These are phyloP conservation scores for Carpinus fangiana DNA, from an alignment of 306 rosid genomes.

Conservation along the genomic window DNA sequence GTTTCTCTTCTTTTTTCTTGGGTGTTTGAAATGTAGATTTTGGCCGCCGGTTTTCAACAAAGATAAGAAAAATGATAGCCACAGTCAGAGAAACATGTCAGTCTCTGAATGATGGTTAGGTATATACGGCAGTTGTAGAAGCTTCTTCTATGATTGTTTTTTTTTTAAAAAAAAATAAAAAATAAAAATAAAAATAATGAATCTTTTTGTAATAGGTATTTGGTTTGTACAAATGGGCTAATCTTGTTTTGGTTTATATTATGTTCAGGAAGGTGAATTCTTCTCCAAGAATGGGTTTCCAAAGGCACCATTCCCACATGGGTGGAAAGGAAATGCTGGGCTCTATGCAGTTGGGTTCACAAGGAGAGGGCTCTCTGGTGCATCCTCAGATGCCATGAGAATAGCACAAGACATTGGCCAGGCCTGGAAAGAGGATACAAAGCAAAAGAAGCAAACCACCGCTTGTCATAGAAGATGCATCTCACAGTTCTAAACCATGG, in stretches of 20 bases:
- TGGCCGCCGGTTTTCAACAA: background rate
- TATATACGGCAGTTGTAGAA: background rate
- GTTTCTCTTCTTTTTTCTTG: background rate
- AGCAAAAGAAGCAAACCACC: conserved; percentile 49
- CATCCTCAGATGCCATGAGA: conserved; percentile 73
- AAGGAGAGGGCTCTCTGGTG: conserved; percentile 88
- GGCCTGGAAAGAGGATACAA: conserved; percentile 74
- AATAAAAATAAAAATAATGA: no score
- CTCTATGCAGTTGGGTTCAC: conserved; percentile 95
- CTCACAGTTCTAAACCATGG: conserved; percentile 60
- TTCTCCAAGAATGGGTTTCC: conserved; percentile 85
- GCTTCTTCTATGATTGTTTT: background rate
- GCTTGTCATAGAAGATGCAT: conserved; percentile 80
- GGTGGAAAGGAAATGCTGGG: conserved; percentile 89
- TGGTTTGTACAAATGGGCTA: conserved; percentile 11
- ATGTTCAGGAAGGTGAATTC: conserved; percentile 75
- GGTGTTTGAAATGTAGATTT: background rate
- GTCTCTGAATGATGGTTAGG: conserved; percentile 13
- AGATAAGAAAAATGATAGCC: background rate
- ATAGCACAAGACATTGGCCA: conserved; percentile 73
- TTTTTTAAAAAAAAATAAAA: background rate
- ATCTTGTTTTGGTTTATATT: conserved; percentile 28
- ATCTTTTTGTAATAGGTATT: no score
- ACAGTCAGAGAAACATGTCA: conserved; percentile 3
- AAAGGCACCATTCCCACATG: conserved; percentile 69